Conservation (phyloP, 768 basidiomycete genomes). For the Ramaria rubella region DNA sequence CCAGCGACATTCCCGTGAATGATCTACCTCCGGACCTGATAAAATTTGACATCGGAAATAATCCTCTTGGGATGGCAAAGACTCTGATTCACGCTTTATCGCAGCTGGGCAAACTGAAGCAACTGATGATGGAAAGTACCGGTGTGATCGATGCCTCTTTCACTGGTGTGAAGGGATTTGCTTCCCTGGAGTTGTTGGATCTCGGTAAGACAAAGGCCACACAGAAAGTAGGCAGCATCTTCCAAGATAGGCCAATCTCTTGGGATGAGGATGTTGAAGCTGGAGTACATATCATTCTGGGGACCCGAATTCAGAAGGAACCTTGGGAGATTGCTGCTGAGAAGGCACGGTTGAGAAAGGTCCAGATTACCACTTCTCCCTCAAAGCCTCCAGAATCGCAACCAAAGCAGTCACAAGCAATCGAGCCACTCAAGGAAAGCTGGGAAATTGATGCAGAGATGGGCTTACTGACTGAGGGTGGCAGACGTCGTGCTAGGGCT, state of each 20-base stretch:
- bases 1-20: slow-evolving; percentile 38
- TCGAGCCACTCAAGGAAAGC: slow-evolving; percentile 51
- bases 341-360: slow-evolving; percentile 26
- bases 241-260: slow-evolving; percentile 2
- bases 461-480: slow-evolving; percentile 69
- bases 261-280: slow-evolving; percentile 37
- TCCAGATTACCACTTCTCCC: slow-evolving; percentile 7
- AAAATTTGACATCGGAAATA: slow-evolving; percentile 59
- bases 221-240: background rate
- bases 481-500: slow-evolving; percentile 56
- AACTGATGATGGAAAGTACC: slow-evolving; percentile 48
- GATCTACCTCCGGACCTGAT: slow-evolving; percentile 46
- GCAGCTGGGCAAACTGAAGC: slow-evolving; percentile 45
- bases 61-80: slow-evolving; percentile 50
- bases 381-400: background rate
- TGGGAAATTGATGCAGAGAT: slow-evolving; percentile 80
- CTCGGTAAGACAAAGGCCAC: slow-evolving; percentile 59
- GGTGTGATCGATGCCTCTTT: slow-evolving; percentile 59
- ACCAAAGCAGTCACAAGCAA: slow-evolving; percentile 16
- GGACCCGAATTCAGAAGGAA: slow-evolving; percentile 66
- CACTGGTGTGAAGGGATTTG: slow-evolving; percentile 38
- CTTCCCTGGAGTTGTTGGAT: slow-evolving; percentile 51
- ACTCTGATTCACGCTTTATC: slow-evolving; percentile 43
- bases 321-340: slow-evolving; percentile 78
- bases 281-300: slow-evolving; percentile 51